Base-by-base conservation (phyloP, 2,329 filamentous ascomycete genomes). In the Aspergillus amoenus region DNA sequence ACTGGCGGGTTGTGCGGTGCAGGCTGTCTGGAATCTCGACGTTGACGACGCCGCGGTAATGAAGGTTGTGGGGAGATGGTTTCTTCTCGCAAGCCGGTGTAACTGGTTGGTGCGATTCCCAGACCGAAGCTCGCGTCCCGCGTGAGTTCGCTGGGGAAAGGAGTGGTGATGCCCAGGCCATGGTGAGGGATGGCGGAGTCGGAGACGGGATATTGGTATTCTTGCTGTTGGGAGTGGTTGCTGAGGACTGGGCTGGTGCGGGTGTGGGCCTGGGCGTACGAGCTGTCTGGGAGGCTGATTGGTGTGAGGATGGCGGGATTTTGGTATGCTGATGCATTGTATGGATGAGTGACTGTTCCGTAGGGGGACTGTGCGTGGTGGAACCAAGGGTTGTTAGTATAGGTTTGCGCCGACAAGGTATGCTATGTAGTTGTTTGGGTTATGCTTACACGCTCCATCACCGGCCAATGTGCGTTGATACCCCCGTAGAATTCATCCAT, bases 221-320 rank as follows among this genome's bases (percentile, higher is more conserved):
- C 74, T 57, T 70, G 73, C 15, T 75, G 74, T 57, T 70, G 73
- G 15, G 72, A 73, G 39, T 72, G 72, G 48, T 73, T 68, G 53
- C 69, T 73, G 54, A 75, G 59, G 13, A 66, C 69, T 30, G 75
- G 72, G 48, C 72, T 76, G 3, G 70, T 66, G 49, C 66, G 63
- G 15, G 67, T 51, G 51, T 68, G 65, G 22, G 61, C 55, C 50
- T 68, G 65, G 18, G 61, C 55, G 54, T 73, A 72, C 34, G 70
- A 67, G 61, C 56, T 71, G 55, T 75, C 73, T 3, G 72, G 66
- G 13, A 77, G 67, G 54, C 74, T 76, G 61, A 75, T 70, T 32
- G 75, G 74, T 4, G 74, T 76, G 41, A 75, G 61, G 44, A 74
- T 65, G 52, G 65, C 60, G 17, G 60, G 55, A 40, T 70, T 56